These are phyloP conservation scores for Paulownia fortunei DNA, from an alignment of 257 asterid species.

Conservation along the genomic window DNA sequence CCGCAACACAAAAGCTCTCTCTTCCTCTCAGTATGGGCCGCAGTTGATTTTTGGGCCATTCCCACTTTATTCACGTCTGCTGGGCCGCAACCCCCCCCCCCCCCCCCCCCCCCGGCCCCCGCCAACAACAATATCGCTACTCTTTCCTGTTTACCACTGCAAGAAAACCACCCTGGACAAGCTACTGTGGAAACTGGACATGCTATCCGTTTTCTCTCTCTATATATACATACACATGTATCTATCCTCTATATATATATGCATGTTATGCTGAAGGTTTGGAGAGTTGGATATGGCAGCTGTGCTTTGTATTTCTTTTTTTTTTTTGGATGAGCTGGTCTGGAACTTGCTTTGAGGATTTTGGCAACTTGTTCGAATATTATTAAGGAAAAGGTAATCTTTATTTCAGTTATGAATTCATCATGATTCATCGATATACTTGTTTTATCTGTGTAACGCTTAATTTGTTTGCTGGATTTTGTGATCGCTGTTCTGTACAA, in stretches of 20 bases:
- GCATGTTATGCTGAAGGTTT: slow-evolving; percentile 7
- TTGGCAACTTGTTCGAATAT: background rate
- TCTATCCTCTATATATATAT: background rate
- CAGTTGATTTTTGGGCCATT: slow-evolving; percentile 4
- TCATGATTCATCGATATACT: background rate
- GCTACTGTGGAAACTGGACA: background rate
- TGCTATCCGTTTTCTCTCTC: background rate
- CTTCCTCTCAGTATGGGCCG: slow-evolving; percentile 18
- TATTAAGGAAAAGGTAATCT: background rate
- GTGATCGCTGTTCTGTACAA: background rate
- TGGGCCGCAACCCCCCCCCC: too few relatives aligned
- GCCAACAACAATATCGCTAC: background rate
- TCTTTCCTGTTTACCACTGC: background rate
- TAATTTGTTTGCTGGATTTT: background rate
- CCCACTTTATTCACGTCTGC: background rate
- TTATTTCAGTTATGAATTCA: background rate
- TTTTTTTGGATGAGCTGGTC: background rate
- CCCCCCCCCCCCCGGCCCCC: background rate
- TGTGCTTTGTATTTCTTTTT: background rate
- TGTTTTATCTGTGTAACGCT: background rate
- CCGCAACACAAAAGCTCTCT: background rate
- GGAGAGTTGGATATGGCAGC: background rate
- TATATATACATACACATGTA: background rate
- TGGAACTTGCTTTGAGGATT: slow-evolving; percentile 3
- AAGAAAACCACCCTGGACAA: background rate